Evolutionary conservation across 208 protist genomes (phyloP).

Genomic region (Leishmania lainsoni): DNA sequence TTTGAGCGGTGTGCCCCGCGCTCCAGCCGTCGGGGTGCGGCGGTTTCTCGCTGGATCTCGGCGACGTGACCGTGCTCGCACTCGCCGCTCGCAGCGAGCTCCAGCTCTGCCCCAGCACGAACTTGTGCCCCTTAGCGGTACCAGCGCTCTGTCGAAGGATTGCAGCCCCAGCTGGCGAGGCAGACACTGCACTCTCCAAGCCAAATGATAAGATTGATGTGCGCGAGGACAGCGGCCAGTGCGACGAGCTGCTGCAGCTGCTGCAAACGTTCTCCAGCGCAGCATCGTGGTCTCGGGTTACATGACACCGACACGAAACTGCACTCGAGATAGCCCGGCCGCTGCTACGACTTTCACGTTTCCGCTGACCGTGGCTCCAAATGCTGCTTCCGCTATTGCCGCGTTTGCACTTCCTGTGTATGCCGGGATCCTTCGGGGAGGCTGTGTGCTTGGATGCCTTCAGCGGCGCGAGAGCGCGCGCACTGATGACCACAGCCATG

Average conservation of each 20-base stretch:
- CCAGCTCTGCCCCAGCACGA: neutral
- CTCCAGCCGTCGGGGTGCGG: neutral
- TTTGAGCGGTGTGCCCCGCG: neutral
- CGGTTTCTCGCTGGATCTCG: neutral
- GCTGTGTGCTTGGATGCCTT: neutral
- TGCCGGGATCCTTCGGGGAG: neutral
- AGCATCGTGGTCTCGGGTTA: neutral
- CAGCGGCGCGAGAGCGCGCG: neutral
- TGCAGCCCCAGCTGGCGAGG: neutral
- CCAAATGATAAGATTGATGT: constrained; percentile 2
- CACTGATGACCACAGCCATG: neutral
- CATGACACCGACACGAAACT: neutral
- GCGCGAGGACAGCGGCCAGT: neutral
- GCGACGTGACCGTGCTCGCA: constrained; percentile 1
- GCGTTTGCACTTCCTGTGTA: neutral
- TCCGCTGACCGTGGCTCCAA: neutral
- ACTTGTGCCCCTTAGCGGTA: neutral
- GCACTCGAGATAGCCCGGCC: neutral
- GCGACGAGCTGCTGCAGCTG: constrained; percentile 5
- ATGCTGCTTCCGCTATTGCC: neutral
- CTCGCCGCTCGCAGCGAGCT: neutral
- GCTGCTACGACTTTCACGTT: neutral
- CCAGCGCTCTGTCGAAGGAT: neutral
- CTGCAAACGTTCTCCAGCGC: neutral
- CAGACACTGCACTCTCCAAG: neutral